Evolutionary conservation across 1,139 yeast genomes (phyloP), one percentile per base, ranked within the genome.

Genomic region (Yamadazyma triangularis): DNA sequence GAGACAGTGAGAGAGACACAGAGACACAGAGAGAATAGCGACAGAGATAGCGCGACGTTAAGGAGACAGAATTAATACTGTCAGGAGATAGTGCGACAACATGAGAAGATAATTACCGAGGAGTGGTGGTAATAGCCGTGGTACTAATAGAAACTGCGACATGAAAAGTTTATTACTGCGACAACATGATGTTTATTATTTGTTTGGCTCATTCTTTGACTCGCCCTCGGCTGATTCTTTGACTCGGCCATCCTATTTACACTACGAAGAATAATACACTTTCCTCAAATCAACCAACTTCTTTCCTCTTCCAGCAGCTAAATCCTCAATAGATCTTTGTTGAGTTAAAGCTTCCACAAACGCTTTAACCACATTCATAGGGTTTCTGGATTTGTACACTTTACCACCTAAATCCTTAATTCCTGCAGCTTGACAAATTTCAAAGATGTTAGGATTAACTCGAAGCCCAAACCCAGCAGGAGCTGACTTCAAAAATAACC

Each of bases 381-480:
- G 84, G 62, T 91, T 91, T 68, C 97, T 77, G 22, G 96, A 85
- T 51, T 89, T 82, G 66, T 84, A 86, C 30, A 91, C 82, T 55
- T 89, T 89, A 4, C 95, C 96, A 47, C 89, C 77, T 47, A 91
- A 68, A 62, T 91, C 99, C 56, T 83, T 85, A 53, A 91, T 88
- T 41, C 99, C 99, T 3, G 93, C 95, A 40, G 91, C 82, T 53
- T 84, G 87, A 58, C 97, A 91, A 38, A 93, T 79, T 61, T 89
- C 96, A 50, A 83, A 87, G 44, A 91, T 81, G 56, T 82, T 78
- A 47, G 87, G 94, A 61, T 89, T 89, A 30, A 89, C 96, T 50
- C 97, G 75, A 38, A 91, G 72, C 21, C 99, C 99, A 44, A 86
- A 85, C 45, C 97, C 97, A 2, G 95, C 81, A 23, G 96, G 94